Evolutionary conservation across 306 rosid species (phyloP).

Genomic region (Mimosa bimucronata): DNA sequence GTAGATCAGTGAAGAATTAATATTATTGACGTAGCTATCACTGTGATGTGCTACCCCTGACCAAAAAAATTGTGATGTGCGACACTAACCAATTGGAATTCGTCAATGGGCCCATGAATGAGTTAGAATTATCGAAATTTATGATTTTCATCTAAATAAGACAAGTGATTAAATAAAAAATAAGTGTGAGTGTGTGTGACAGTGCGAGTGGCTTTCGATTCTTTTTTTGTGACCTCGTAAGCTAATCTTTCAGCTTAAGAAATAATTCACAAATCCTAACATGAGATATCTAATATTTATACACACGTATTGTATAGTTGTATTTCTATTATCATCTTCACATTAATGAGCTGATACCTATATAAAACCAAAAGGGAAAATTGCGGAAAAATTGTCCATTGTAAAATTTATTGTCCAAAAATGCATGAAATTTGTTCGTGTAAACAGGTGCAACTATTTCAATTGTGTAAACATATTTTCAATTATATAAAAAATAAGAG

Average conservation of each 20-base stretch:
- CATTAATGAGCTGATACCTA: neutral
- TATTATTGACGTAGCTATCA: neutral
- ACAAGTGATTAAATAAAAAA: neutral
- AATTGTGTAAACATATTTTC: too few species aligned
- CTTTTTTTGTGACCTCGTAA: neutral
- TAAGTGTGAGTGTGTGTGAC: neutral
- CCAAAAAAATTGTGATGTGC: conserved; percentile 7
- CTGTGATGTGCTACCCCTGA: conserved; percentile 11
- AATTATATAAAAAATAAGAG: too few species aligned
- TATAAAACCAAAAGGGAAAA: too few species aligned
- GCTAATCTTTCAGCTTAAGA: neutral
- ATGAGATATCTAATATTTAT: neutral
- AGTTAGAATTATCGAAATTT: neutral
- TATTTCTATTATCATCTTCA: neutral
- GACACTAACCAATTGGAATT: conserved; percentile 18
- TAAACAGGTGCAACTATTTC: too few species aligned
- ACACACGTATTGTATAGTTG: neutral
- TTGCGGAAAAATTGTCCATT: too few species aligned
- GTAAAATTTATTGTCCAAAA: too few species aligned
- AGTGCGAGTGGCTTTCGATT: neutral
- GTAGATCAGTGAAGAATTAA: neutral
- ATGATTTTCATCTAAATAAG: neutral
- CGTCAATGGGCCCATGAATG: conserved; percentile 13
- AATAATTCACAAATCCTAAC: neutral
- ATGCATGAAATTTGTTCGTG: too few species aligned